Evolutionary conservation across 768 basidiomycete genomes (phyloP), one percentile per base, ranked within the genome.

Genomic region (Kwoniella heveanensis): DNA sequence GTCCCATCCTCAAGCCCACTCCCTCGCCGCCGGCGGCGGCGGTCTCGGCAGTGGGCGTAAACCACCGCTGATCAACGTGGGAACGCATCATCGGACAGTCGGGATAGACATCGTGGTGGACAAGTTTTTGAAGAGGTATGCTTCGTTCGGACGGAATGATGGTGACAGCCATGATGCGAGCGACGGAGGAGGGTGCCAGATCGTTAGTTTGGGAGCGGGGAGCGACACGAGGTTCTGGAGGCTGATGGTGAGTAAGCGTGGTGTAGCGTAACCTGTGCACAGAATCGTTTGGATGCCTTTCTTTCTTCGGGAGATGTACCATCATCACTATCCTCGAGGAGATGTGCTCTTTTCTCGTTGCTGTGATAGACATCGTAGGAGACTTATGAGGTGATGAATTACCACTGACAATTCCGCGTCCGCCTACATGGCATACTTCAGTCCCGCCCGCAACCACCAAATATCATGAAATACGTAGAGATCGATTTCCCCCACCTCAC

Each of bases 201-300:
- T 98, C 57, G 85, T 98, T n/a, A 95, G 91, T 79, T 79, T 32
- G 29, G 96, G 96, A 0, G 90, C 94, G 1, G 96, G 96, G 24
- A 97, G 91, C 71, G 96, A 99, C 81, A 92, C 92, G 1, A 83
- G 96, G 57, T 98, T 90, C 77, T 99, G 95, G 93, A 84, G 93
- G 60, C 82, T 95, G 71, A 85, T 84, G 82, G 92, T 91, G 81
- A 81, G 89, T 44, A 8, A 10, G 4, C 8, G 8, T 17, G 8
- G 6, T 19, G 6, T 44, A 8, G 15, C n/a, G n/a, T n/a, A n/a
- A n/a, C n/a, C n/a, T n/a, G n/a, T n/a, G n/a, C n/a, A n/a, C n/a
- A n/a, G n/a, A n/a, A n/a, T n/a, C n/a, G n/a, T n/a, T n/a, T n/a
- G n/a, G n/a, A n/a, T n/a, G n/a, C n/a, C n/a, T n/a, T n/a, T n/a